phyloP scores from a whole-genome alignment of 2,329 filamentous ascomycete genomes.

The Coniochaeta sp. region DNA sequence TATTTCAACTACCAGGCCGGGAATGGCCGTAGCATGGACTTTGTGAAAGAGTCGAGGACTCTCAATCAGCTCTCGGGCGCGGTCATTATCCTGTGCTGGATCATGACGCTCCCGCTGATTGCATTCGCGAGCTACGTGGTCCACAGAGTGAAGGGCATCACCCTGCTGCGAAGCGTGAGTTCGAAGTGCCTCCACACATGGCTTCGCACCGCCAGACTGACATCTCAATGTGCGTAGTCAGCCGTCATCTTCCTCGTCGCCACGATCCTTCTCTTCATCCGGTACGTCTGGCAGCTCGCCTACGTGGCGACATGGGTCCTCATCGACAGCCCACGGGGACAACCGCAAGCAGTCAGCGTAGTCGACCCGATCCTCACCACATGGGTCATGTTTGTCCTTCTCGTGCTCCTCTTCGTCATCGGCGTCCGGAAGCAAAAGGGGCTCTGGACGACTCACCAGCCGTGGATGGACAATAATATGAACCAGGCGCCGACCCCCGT shows the following conservation, averaged over 20 bases:
- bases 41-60: background rate
- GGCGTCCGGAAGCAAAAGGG: constrained; percentile 13
- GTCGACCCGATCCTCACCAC: constrained; percentile 11
- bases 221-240: constrained; percentile 8
- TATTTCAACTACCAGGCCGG: background rate
- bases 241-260: constrained; percentile 25
- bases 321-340: background rate
- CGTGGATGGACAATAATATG: constrained; percentile 2
- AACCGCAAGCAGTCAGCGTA: background rate
- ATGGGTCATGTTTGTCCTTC: constrained; percentile 11
- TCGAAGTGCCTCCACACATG: background rate
- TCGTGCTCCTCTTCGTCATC: constrained; percentile 16
- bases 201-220: background rate
- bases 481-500: background rate
- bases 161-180: constrained; percentile 6
- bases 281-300: constrained; percentile 10
- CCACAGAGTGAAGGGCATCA: constrained; percentile 6
- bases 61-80: constrained; percentile 2
- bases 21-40: background rate
- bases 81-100: constrained; percentile 8
- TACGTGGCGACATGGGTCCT: constrained; percentile 8
- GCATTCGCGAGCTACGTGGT: constrained; percentile 6
- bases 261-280: constrained; percentile 21
- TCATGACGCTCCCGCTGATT: constrained; percentile 9
- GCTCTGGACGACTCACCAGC: constrained; percentile 16